These are phyloP conservation scores for Brassica juncea DNA, from an alignment of 345 rosid genomes.

Conservation along the genomic window DNA sequence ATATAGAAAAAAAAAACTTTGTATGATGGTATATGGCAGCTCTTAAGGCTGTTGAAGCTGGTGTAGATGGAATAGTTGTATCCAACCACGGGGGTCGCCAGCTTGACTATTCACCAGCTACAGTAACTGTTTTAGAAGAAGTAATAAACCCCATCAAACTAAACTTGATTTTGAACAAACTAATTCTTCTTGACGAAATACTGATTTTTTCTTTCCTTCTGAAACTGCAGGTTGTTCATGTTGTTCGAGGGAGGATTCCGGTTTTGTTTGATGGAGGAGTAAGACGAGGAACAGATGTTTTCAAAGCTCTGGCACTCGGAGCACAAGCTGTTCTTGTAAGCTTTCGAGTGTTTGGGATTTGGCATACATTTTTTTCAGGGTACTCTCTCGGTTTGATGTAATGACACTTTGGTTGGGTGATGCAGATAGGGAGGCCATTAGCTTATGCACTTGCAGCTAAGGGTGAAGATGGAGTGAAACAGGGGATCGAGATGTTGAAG, in stretches of 20 bases:
- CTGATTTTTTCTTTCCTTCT: neutral
- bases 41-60: constrained; percentile 64
- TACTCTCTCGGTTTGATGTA: constrained; percentile 37
- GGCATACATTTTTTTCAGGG: neutral
- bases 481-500: constrained; percentile 69
- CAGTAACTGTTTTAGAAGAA: constrained; percentile 71
- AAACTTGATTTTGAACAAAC: neutral
- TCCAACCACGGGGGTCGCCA: constrained; percentile 88
- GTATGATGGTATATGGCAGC: constrained; percentile 43
- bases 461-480: constrained; percentile 67
- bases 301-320: constrained; percentile 87
- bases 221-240: constrained; percentile 63
- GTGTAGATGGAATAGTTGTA: constrained; percentile 70
- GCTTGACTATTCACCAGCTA: constrained; percentile 69
- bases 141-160: constrained; percentile 35
- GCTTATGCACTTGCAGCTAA: constrained; percentile 70
- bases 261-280: constrained; percentile 87
- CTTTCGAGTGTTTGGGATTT: neutral
- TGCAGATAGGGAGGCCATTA: constrained; percentile 89
- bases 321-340: constrained; percentile 88
- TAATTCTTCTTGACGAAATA: neutral
- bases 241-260: constrained; percentile 68
- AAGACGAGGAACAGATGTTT: constrained; percentile 77
- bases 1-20: neutral
- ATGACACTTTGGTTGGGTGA: constrained; percentile 12